phyloP scores from a whole-genome alignment of 1,139 yeast genomes.

The Pichia sp. region DNA sequence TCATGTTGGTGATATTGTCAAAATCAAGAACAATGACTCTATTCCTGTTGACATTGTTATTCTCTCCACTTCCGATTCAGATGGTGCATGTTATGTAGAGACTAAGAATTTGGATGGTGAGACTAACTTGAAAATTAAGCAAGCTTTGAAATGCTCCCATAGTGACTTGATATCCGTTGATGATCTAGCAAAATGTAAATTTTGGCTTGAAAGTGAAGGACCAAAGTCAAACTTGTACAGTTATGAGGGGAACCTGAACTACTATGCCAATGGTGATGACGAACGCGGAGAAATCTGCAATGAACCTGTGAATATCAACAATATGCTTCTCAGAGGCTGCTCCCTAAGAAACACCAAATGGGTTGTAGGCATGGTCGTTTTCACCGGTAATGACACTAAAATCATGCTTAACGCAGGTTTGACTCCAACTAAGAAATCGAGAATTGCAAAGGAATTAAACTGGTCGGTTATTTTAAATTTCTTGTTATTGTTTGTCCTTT shows the following conservation, averaged over 20 bases:
- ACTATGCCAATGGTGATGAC: conserved; percentile 44
- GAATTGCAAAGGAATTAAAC: conserved; percentile 80
- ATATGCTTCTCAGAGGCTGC: conserved; percentile 83
- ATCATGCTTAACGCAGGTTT: conserved; percentile 91
- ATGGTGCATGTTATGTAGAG: conserved; percentile 89
- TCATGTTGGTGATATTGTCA: conserved; percentile 81
- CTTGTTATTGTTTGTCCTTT: conserved; percentile 64
- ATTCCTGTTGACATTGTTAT: conserved; percentile 88
- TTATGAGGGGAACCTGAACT: conserved; percentile 82
- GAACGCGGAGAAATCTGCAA: conserved; percentile 38
- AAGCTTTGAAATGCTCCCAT: conserved; percentile 68
- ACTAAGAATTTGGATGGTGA: conserved; percentile 97
- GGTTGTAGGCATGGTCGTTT: conserved; percentile 85
- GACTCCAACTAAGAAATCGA: conserved; percentile 84
- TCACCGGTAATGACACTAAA: conserved; percentile 88
- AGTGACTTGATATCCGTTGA: conserved; percentile 36
- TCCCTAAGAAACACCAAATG: conserved; percentile 89
- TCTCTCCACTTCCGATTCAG: conserved; percentile 77
- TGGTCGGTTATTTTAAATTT: conserved; percentile 79
- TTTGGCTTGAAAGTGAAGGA: conserved; percentile 87
- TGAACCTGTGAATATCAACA: conserved; percentile 79
- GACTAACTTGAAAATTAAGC: conserved; percentile 81
- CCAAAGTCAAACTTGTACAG: conserved; percentile 80
- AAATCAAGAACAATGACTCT: conserved; percentile 83
- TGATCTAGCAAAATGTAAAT: conserved; percentile 70